A percentile compares a stretch with the other conserved stretches of the same genome.
Evolutionary conservation across 2,329 filamentous ascomycete species (phyloP).

Genomic region (Colletotrichum sp.): DNA sequence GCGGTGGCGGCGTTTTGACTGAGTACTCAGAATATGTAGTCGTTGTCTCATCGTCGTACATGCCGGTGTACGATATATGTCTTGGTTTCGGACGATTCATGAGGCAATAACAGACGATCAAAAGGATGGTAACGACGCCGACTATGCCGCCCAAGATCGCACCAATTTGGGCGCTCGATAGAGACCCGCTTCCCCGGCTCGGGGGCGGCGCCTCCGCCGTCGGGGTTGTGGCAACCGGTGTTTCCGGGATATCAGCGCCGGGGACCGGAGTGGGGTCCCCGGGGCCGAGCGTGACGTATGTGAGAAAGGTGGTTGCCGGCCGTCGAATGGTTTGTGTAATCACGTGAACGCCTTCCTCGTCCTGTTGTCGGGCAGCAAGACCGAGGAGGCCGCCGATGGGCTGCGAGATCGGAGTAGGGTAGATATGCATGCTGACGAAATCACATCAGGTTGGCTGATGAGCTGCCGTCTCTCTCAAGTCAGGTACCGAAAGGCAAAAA

Average conservation of each 20-base stretch:
- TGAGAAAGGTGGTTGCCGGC: conserved; percentile 39
- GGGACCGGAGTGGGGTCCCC: conserved; percentile 4
- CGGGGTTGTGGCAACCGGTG: neutral
- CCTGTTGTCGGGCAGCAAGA: conserved; percentile 8
- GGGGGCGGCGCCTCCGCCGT: conserved; percentile 1
- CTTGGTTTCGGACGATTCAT: neutral
- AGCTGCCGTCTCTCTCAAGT: neutral
- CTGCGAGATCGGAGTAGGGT: conserved; percentile 3
- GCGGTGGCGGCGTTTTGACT: neutral
- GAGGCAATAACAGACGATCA: conserved; percentile 38
- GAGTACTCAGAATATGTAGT: neutral
- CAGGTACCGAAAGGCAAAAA: neutral
- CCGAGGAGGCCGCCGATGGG: neutral
- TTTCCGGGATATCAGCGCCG: conserved; percentile 18
- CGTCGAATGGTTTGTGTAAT: conserved; percentile 41
- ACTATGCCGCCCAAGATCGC: conserved; percentile 45
- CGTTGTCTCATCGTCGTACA: neutral
- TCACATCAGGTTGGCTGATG: neutral
- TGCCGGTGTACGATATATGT: neutral
- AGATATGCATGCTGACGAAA: conserved; percentile 12
- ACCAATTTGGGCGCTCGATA: conserved; percentile 42
- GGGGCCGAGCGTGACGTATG: conserved; percentile 35
- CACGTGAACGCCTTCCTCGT: neutral
- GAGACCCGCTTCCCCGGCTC: conserved; percentile 21
- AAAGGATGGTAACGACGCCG: conserved; percentile 37